Base-by-base conservation (phyloP, 1,284 basidiomycete species). In the Tranzscheliella williamsii region DNA sequence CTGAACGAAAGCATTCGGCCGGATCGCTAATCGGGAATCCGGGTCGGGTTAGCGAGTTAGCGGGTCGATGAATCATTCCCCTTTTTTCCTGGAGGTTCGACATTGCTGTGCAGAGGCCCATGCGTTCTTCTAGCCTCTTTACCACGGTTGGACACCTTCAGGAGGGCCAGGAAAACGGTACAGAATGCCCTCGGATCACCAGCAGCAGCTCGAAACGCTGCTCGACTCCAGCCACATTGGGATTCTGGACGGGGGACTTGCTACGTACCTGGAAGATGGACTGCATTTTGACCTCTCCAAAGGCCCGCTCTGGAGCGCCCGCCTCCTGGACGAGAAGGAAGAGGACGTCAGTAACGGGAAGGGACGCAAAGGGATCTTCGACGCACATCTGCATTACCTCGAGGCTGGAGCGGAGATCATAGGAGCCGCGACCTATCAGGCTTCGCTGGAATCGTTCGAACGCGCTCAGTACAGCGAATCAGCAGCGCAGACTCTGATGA, bases 181-280 rank as follows among this genome's bases (percentile, higher is more conserved):
- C 9, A 17, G 18, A 9, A 20, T 34, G 13, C 8, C 18, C 24
- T 5, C 40, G 12, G 42, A 55, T 36, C 44, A 62, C 24, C 52
- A 62, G 13, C 41, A 41, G 26, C 30, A 21, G 5, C 51, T 66
- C 33, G 47, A 53, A 5, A 16, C 45, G 38, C 44, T 67, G 24
- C 58, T 67, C 24, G 51, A 53, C 40, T 30, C 41, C 2, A 38
- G 27, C 12, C 52, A 52, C 16, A 57, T 72, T 24, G 67, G 67
- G 7, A 42, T 70, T 24, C 18, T 72, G 33, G 70, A 72, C 32
- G 70, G 70, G 11, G 70, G 70, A 11, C 49, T 71, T 21, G 68
- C 70, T 4, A 73, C 71, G 1, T 72, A 72, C 35, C 62, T 73
- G 20, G 70, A 72, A 29, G 62, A 70, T 35, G 67, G 63, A 11